Evolutionary conservation across 768 basidiomycete species (phyloP), one percentile per base, ranked within the genome.

Genomic region (Boletellus sp.): DNA sequence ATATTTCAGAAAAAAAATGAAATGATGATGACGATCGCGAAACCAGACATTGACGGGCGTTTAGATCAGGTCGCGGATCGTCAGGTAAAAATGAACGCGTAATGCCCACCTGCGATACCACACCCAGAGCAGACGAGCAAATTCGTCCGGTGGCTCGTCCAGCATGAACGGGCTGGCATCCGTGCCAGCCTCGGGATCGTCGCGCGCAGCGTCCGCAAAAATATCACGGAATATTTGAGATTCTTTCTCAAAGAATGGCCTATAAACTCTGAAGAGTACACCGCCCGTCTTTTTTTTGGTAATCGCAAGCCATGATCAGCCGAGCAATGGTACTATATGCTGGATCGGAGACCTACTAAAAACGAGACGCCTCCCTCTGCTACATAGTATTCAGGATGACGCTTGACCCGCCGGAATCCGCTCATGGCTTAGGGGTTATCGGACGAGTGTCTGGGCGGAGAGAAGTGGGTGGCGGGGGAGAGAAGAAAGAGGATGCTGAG

Each of bases 161-260:
- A 85, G 65, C 1, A 71, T 64, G n/a, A 80, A 71, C 62, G 67
- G n/a, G n/a, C n/a, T 0, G 56, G 63, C 15, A 28, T 79, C 78
- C 0, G 59, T 60, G 12, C 60, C 63, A 0, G 70, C 62, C 0
- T 70, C 77, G 0, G 60, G 62, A 0, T 56, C 59, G 0, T 58
- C n/a, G n/a, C n/a, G n/a, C n/a, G n/a, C 61, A 1, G 56, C 43
- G 1, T 71, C 43, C 1, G 58, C 58, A 3, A 80, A 64, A 22
- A 70, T 57, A 0, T 60, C 55, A 1, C 59, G 59, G 57, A 85
- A 84, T 17, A 66, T 63, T 0, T 55, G 31, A 0, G 83, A 85
- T 40, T 87, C 83, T 0, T 83, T 70, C 12, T 73, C 72, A 20
- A 87, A 81, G 34, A 84, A 84, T 3, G 76, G 77, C 0, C 72